Evolutionary conservation across 2,329 filamentous ascomycete species (phyloP).

Genomic region (Ilyonectria sp.): DNA sequence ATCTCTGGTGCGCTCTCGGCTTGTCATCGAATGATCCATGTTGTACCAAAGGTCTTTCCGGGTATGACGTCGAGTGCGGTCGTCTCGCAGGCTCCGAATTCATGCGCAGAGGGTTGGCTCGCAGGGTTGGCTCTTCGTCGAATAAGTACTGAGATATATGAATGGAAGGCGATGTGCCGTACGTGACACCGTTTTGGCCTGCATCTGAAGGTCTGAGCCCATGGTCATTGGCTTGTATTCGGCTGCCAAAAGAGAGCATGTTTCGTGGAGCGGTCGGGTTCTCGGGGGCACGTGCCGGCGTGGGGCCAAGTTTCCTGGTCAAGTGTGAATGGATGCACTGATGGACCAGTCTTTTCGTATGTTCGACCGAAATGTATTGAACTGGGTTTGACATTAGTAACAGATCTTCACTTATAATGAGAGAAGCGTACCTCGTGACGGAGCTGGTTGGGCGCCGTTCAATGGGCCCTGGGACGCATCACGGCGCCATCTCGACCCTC

Average conservation of each 20-base stretch:
- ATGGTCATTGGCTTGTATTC: constrained; percentile 36
- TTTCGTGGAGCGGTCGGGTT: constrained; percentile 29
- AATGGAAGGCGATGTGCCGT: constrained; percentile 39
- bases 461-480: constrained; percentile 40
- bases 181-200: constrained; percentile 17
- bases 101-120: constrained; percentile 49
- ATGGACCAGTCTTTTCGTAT: constrained; percentile 52
- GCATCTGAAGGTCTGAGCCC: constrained; percentile 20
- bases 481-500: constrained; percentile 40
- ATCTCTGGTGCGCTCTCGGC: constrained; percentile 34
- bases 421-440: constrained; percentile 37
- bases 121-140: constrained; percentile 56
- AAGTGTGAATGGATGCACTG: constrained; percentile 54
- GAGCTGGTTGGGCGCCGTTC: constrained; percentile 22
- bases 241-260: constrained; percentile 41
- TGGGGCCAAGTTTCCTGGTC: constrained; percentile 42
- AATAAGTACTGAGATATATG: constrained; percentile 51
- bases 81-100: constrained; percentile 44
- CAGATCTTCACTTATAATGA: neutral
- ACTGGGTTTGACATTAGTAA: constrained; percentile 40
- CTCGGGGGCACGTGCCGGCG: constrained; percentile 35
- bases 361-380: constrained; percentile 52
- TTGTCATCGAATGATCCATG: constrained; percentile 31
- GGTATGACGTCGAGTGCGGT: constrained; percentile 63
- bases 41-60: constrained; percentile 54